Conservation (phyloP, 1,284 basidiomycete species). For the Rhodotorula mucilaginosa region DNA sequence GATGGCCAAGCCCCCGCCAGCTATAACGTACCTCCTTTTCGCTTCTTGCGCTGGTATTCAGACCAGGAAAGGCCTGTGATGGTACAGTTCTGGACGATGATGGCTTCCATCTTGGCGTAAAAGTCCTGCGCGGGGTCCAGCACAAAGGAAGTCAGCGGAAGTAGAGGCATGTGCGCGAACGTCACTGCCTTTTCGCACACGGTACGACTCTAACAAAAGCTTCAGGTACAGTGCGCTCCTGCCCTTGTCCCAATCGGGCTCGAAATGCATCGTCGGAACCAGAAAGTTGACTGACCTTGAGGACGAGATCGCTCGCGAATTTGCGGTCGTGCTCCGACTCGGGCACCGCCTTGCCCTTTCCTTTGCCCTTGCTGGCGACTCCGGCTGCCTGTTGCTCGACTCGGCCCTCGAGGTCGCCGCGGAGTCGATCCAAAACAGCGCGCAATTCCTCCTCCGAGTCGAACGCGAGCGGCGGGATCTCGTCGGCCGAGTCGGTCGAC, state of each 20-base stretch:
- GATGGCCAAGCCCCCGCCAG: no score
- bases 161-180: no score
- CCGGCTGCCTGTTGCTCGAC: background rate
- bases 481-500: background rate
- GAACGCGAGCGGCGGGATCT: constrained; percentile 31
- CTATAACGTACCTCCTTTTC: constrained; percentile 6
- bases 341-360: constrained; percentile 1
- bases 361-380: background rate
- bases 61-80: constrained; percentile 22
- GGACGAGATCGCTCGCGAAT: constrained; percentile 22
- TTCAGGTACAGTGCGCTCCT: no score
- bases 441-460: constrained; percentile 28
- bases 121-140: constrained; percentile 20
- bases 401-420: constrained; percentile 7
- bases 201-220: no score
- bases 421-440: constrained; percentile 19
- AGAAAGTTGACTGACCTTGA: constrained; percentile 15
- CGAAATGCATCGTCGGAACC: no score
- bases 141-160: background rate
- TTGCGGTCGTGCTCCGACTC: background rate
- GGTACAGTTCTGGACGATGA: constrained; percentile 29
- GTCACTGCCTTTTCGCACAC: no score
- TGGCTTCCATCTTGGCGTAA: constrained; percentile 19
- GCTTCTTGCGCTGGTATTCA: constrained; percentile 18
- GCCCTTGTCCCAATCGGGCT: no score